These are phyloP conservation scores for Arbutus unedo DNA, from an alignment of 148 eudicot species.

Conservation along the genomic window DNA sequence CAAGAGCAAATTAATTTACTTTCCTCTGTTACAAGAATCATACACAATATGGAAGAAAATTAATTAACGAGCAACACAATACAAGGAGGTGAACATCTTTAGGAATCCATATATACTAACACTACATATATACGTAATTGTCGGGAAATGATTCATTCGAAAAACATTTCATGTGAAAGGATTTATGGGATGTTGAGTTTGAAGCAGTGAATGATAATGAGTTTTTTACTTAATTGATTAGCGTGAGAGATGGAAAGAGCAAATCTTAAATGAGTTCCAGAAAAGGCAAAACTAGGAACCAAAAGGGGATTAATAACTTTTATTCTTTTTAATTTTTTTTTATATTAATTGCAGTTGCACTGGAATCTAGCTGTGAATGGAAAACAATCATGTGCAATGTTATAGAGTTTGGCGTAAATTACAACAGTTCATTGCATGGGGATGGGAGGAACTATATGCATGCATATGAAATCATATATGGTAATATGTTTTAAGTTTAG, in stretches of 20 bases:
- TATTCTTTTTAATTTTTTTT: too few species aligned
- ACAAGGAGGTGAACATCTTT: neutral
- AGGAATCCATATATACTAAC: neutral
- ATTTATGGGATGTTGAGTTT: neutral
- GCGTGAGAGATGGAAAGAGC: neutral
- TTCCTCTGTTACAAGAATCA: too few species aligned
- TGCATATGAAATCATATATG: neutral
- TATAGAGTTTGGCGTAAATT: constrained; percentile 2
- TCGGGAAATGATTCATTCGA: neutral
- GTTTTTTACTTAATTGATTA: neutral
- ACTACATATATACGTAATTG: neutral
- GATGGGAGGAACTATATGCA: neutral
- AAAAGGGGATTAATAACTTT: neutral
- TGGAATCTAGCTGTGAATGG: neutral
- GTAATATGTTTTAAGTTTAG: neutral
- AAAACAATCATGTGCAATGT: constrained; percentile 9
- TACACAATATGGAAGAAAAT: neutral
- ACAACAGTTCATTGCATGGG: neutral
- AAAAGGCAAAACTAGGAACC: neutral
- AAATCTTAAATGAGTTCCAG: neutral
- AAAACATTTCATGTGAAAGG: constrained; percentile 17
- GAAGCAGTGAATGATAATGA: neutral
- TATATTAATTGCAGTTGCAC: too few species aligned
- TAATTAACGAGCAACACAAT: too few species aligned
- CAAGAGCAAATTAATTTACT: too few species aligned